Evolutionary conservation across 169 alveolate species (phyloP).

Genomic region (Eimeria sp.): DNA sequence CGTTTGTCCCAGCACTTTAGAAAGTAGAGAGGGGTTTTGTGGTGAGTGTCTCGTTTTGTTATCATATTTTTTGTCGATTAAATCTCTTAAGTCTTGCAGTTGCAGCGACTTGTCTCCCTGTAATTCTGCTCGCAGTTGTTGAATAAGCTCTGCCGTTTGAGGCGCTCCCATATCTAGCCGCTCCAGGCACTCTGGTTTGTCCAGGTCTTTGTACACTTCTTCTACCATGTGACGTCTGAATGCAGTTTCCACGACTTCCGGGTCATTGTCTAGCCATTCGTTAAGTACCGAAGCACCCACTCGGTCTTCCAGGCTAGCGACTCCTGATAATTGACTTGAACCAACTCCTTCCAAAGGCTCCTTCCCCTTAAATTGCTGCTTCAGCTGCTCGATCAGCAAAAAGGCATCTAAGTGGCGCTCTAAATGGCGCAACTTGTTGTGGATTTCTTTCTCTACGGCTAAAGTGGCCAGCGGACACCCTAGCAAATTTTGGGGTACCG

Average conservation of each 20-base stretch:
- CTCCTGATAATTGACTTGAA: not conserved
- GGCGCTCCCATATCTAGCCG: not conserved
- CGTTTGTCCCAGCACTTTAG: conserved; percentile 25
- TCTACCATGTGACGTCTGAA: conserved; percentile 58
- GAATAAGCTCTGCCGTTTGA: conserved; percentile 38
- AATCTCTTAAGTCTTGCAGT: not conserved
- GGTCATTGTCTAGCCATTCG: conserved; percentile 43
- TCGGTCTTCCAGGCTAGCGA: not conserved
- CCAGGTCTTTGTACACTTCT: conserved; percentile 52
- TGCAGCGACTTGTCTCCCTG: not conserved
- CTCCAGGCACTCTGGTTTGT: conserved; percentile 7
- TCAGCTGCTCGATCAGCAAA: conserved; percentile 30
- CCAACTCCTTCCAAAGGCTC: not conserved
- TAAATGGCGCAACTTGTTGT: conserved; percentile 36
- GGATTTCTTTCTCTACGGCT: conserved; percentile 18
- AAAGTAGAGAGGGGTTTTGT: not conserved
- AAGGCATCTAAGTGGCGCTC: conserved; percentile 68
- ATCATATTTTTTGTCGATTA: not conserved
- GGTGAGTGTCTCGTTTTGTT: not conserved
- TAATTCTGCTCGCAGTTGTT: conserved; percentile 10
- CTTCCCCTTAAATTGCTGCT: not conserved
- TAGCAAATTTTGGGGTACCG: not conserved
- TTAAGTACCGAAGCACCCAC: not conserved
- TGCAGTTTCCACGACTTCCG: conserved; percentile 56
- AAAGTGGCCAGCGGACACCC: conserved; percentile 27